Evolutionary conservation across 805 yeast genomes (phyloP), one percentile per base, ranked within the genome.

Genomic region (Grigorovia humatica): DNA sequence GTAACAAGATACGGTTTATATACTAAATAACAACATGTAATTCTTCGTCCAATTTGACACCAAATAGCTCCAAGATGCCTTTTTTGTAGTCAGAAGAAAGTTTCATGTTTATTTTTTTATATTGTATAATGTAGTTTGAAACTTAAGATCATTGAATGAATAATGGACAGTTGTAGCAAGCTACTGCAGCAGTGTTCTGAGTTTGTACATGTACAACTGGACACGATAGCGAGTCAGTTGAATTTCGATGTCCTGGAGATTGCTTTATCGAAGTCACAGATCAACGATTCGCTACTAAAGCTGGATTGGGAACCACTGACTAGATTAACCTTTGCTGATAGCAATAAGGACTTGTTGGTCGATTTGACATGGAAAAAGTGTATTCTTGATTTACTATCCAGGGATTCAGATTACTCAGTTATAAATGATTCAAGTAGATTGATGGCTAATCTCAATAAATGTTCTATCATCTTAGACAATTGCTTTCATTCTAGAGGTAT

Each of bases 381-480:
- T 6, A 48, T 62, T 2, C 46, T 48, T 11, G 65, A 62, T 44
- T 20, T 47, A 3, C 35, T 59, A 42, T 47, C 47, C 11, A 11
- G 19, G 13, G 44, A 49, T 2, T 2, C 38, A 9, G 43, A 17
- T 12, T 41, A 44, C 9, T 43, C 47, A 4, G 42, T 47, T 18
- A 18, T 9, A 30, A 9, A n/a, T 29, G 35, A 18, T 12, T 5
- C 48, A 47, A 12, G 15, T 13, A 18, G 15, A 13, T 18, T 48
- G 9, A 46, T 15, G n/a, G 50, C 50, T 9, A 48, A 43, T 30
- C 17, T 52, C 1, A 50, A 54, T 11, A n/a, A 52, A 1, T 53
- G 57, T 48, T 57, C 61, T 9, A 54, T 47, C 17, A 56, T 55
- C 19, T 54, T 66, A 45, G 70, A 66, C 52, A 58, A 60, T 46